A percentile compares a stretch with the other conserved stretches of the same genome.
Evolutionary conservation across 805 yeast genomes (phyloP).

Genomic region (Wickerhamiella dianesei): DNA sequence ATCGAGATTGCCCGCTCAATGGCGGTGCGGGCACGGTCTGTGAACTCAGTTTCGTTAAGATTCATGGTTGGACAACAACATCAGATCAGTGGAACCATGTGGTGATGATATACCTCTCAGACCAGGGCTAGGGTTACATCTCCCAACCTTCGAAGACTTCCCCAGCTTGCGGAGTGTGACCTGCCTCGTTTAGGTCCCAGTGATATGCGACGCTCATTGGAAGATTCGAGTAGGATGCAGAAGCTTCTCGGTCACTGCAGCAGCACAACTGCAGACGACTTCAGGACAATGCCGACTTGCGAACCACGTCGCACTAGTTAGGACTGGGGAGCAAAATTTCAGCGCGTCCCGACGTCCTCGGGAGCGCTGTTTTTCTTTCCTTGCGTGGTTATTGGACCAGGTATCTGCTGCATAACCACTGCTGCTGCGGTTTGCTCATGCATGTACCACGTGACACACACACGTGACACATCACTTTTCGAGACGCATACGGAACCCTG

Average conservation of each 20-base stretch:
- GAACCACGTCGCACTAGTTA: no score
- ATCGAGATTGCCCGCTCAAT: constrained; percentile 66
- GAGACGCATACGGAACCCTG: no score
- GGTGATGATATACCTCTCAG: no score
- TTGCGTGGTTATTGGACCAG: background rate
- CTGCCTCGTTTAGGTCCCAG: background rate
- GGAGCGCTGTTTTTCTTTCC: no score
- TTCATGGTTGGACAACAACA: no score
- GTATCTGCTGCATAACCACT: no score
- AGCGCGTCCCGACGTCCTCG: no score
- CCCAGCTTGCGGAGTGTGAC: background rate
- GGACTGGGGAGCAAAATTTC: no score
- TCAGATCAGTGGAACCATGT: no score
- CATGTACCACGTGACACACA: background rate
- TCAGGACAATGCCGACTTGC: no score
- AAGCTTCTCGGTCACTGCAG: background rate
- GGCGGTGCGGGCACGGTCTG: constrained; percentile 82
- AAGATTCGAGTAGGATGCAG: background rate
- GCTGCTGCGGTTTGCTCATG: background rate
- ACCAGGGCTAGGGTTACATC: background rate
- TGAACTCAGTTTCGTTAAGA: constrained; percentile 37
- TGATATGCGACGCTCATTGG: background rate
- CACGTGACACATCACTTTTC: no score
- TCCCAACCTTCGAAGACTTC: background rate
- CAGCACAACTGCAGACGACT: no score